Percentiles rank a stretch among this genome's conserved stretches.
phyloP scores from a whole-genome alignment of 306 rosid species.

The Argentina anserina region DNA sequence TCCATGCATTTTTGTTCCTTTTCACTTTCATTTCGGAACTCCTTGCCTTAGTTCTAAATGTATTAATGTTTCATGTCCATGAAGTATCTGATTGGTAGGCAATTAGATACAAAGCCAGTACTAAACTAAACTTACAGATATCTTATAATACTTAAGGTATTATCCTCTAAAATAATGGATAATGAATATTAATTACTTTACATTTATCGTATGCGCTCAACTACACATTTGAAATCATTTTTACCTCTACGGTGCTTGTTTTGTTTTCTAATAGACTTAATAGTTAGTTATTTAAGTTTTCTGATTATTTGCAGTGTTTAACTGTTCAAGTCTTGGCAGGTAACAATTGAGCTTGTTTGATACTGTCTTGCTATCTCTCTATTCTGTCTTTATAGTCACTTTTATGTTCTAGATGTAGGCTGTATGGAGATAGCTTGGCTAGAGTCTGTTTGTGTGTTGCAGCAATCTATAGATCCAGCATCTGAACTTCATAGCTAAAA shows the following conservation, averaged over 20 bases:
- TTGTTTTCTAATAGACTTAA: neutral
- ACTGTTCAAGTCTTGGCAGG: neutral
- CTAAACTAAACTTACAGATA: neutral
- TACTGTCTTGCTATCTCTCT: neutral
- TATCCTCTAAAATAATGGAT: neutral
- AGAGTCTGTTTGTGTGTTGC: neutral
- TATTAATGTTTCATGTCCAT: neutral
- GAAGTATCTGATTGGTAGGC: neutral
- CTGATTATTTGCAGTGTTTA: neutral
- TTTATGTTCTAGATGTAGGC: neutral
- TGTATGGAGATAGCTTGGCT: neutral
- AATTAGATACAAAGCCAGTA: neutral
- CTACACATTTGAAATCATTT: neutral
- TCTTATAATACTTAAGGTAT: too few species aligned
- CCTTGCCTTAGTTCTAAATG: too few species aligned
- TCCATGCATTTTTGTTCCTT: too few species aligned
- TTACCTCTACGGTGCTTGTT: too few species aligned
- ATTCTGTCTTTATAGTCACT: neutral
- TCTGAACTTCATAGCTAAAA: neutral
- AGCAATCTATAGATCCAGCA: neutral
- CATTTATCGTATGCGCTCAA: neutral
- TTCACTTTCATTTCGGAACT: too few species aligned
- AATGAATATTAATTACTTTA: neutral
- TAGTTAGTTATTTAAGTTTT: neutral
- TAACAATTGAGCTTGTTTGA: neutral